Base-by-base conservation (phyloP, 208 protist genomes). In the Tritrichomonas foetus region DNA sequence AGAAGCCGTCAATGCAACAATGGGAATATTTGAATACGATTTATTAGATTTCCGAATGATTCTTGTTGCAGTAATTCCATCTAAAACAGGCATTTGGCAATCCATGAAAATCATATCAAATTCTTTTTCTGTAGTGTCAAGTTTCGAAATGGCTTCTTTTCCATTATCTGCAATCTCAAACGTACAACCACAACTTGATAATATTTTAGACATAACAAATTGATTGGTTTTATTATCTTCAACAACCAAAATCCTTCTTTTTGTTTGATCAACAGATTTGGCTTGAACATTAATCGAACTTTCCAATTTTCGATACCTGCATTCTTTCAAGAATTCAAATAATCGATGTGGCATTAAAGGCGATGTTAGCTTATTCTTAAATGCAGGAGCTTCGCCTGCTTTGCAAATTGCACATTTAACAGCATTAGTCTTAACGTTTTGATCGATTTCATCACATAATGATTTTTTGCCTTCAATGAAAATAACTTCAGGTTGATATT, bases 71-170 rank as follows among this genome's bases (percentile, higher is more conserved):
- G 95, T 66, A 30, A 93, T 94, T 20, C 95, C 95, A 39, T 94
- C 61, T 61, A 95, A 92, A n/a, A 94, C 75, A 41, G 95, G 95
- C 95, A 95, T 95, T 36, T 95, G n/a, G n/a, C n/a, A n/a, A n/a
- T n/a, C n/a, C n/a, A n/a, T n/a, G n/a, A n/a, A n/a, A n/a, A n/a
- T n/a, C 84, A 93, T 44, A 39, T 93, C 84, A 33, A 50, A 93
- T 44, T 0, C 39, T 3, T 72, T 3, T 14, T 33, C 33, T 8
- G 3, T 41, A 50, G 33, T 69, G 3, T 93, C 64, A 3, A 75
- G 44, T 50, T 75, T 78, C 39, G 44, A 41, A 33, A 93, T 66
- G 20, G 64, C 57, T 33, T 66, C 84, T 39, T 13, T 3, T 3
- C 84, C 84, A 33, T 93, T 72, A 14, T 93, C 64, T 22, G 84